Evolutionary conservation across 768 basidiomycete genomes (phyloP).

Genomic region (Suillus sp.): DNA sequence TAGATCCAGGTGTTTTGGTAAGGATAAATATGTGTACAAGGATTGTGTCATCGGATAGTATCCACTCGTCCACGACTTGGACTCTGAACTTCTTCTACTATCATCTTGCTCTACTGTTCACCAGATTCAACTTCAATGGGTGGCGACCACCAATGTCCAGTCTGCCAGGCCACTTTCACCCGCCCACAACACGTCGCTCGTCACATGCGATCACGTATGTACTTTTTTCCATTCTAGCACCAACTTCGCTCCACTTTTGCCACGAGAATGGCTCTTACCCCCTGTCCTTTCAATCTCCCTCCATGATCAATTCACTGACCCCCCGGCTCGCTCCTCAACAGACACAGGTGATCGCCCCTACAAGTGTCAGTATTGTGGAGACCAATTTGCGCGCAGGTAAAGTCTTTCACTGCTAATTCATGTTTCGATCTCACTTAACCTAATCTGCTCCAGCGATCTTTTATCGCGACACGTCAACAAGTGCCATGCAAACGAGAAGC

Average conservation of each 20-base stretch:
- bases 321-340: conserved; percentile 32
- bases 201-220: conserved; percentile 90
- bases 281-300: conserved; percentile 15
- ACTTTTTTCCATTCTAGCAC: conserved; percentile 16
- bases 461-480: conserved; percentile 87
- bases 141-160: conserved; percentile 85
- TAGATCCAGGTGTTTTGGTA: conserved; percentile 19
- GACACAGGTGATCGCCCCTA: conserved; percentile 91
- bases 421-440: conserved; percentile 5
- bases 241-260: conserved; percentile 25
- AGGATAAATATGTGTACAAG: conserved; percentile 39
- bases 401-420: too few species aligned
- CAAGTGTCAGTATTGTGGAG: conserved; percentile 85
- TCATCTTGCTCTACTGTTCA: background rate
- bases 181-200: conserved; percentile 88
- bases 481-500: conserved; percentile 80
- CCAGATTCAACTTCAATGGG: conserved; percentile 49
- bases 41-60: conserved; percentile 36
- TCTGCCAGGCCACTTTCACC: conserved; percentile 86
- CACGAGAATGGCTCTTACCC: conserved; percentile 14
- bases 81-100: conserved; percentile 22
- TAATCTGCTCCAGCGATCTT: conserved; percentile 57
- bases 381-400: conserved; percentile 86
- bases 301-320: conserved; percentile 20
- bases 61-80: conserved; percentile 25